A percentile compares a stretch with the other conserved stretches of the same genome.
These are phyloP conservation scores for Pythium chondricola DNA, from an alignment of 352 stramenopile species.

Conservation along the genomic window DNA sequence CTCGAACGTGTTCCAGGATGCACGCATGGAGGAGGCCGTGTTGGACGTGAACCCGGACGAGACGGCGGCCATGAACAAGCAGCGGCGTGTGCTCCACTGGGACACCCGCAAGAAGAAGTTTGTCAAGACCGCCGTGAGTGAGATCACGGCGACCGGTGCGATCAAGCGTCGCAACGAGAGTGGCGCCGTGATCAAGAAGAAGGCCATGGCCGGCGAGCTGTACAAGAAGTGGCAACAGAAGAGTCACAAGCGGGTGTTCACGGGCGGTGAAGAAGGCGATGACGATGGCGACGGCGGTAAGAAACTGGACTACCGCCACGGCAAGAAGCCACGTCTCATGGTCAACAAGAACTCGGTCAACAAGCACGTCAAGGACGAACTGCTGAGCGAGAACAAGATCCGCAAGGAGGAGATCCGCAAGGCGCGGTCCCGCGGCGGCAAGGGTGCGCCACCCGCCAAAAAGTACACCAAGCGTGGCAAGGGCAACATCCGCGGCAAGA, in stretches of 20 bases:
- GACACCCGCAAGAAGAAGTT: constrained; percentile 98
- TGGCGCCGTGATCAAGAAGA: constrained; percentile 75
- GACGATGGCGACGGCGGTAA: constrained; percentile 31
- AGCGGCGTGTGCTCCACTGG: constrained; percentile 97
- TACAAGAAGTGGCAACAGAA: constrained; percentile 94
- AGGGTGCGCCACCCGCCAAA: constrained; percentile 33
- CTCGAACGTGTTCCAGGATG: constrained; percentile 74
- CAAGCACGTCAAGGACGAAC: constrained; percentile 73
- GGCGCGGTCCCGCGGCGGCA: constrained; percentile 70
- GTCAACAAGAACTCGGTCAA: constrained; percentile 47
- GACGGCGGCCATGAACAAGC: constrained; percentile 96
- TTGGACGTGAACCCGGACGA: constrained; percentile 98
- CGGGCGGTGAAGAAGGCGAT: constrained; percentile 65
- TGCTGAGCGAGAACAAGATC: constrained; percentile 73
- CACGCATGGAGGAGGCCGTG: constrained; percentile 93
- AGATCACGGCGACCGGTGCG: constrained; percentile 77
- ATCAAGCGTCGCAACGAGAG: constrained; percentile 86
- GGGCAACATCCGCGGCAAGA: constrained; percentile 75
- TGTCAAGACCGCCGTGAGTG: constrained; percentile 89
- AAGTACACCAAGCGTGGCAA: constrained; percentile 50
- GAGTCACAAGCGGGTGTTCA: constrained; percentile 78
- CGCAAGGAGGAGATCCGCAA: constrained; percentile 85
- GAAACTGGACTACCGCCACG: constrained; percentile 74
- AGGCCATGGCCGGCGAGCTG: constrained; percentile 86
- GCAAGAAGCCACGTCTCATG: constrained; percentile 58